Percentiles rank a stretch among this genome's conserved stretches.
Conservation (phyloP, 768 basidiomycete species). For the Amanita jacksonii region DNA sequence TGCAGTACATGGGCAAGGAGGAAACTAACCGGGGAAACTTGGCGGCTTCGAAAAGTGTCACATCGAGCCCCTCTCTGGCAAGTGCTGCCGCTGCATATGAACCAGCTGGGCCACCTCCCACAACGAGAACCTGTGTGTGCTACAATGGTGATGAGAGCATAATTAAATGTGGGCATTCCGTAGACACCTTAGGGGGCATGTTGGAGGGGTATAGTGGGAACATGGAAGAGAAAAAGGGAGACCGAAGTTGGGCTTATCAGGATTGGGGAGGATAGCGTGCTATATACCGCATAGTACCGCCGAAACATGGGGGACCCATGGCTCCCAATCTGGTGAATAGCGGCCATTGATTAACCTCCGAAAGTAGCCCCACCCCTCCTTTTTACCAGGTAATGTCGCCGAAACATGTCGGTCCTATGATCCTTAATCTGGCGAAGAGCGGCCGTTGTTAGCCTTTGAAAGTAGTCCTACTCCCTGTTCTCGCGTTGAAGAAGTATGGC, state of each 20-base stretch:
- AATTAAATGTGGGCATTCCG: neutral
- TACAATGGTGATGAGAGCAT: conserved; percentile 12
- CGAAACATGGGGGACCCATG: conserved; percentile 7
- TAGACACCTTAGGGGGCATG: conserved; percentile 21
- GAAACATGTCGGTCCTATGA: conserved; percentile 8
- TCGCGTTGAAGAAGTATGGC: neutral
- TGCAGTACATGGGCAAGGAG: neutral
- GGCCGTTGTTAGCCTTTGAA: conserved; percentile 2
- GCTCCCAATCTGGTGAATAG: conserved; percentile 7
- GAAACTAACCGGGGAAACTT: conserved; percentile 40
- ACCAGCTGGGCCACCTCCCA: conserved; percentile 49
- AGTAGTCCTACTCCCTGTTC: conserved; percentile 6
- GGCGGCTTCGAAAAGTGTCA: conserved; percentile 42
- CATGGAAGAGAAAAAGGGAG: conserved; percentile 14
- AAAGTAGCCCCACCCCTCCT: conserved; percentile 1
- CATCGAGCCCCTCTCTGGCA: conserved; percentile 44
- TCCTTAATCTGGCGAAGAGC: conserved; percentile 9
- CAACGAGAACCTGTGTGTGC: conserved; percentile 35
- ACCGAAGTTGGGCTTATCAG: conserved; percentile 10
- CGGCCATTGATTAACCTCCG: conserved; percentile 4
- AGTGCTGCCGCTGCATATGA: conserved; percentile 48
- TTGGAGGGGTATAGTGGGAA: conserved; percentile 17
- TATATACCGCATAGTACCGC: conserved; percentile 9
- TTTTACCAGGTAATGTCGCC: conserved; percentile 9
- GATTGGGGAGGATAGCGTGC: neutral